Evolutionary conservation across 1,284 basidiomycete genomes (phyloP).

Genomic region (Quambalaria eucalypti): DNA sequence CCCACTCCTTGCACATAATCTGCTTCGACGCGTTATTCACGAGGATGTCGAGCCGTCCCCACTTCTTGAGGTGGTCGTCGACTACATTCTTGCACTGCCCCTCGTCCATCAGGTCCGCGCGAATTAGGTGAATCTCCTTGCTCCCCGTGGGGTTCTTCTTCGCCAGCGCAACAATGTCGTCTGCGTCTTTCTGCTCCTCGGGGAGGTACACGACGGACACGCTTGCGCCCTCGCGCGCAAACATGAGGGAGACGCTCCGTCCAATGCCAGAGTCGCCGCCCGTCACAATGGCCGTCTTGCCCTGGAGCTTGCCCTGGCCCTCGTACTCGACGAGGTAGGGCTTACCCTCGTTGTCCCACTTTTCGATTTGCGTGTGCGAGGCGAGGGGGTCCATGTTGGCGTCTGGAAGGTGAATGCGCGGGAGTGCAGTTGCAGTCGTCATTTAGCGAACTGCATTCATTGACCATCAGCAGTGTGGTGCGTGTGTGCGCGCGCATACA

Average conservation of each 20-base stretch:
- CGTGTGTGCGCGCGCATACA: too few species aligned
- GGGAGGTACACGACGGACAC: constrained; percentile 61
- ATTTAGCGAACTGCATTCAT: too few species aligned
- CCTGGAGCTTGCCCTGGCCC: constrained; percentile 53
- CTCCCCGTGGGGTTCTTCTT: constrained; percentile 25
- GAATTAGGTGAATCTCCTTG: constrained; percentile 50
- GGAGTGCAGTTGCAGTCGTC: too few species aligned
- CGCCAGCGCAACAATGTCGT: constrained; percentile 19
- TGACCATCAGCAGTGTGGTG: too few species aligned
- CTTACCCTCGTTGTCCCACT: constrained; percentile 57
- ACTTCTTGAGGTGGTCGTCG: constrained; percentile 52
- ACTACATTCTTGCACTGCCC: constrained; percentile 50
- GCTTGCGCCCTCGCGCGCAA: constrained; percentile 59
- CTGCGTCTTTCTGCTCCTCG: constrained; percentile 55
- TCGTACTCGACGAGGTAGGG: constrained; percentile 55
- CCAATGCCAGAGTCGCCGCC: constrained; percentile 59
- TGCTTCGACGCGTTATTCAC: constrained; percentile 63
- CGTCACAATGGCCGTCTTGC: constrained; percentile 58
- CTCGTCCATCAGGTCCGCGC: constrained; percentile 49
- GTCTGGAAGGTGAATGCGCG: not conserved
- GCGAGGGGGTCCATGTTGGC: constrained; percentile 49
- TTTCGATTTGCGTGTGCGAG: constrained; percentile 54
- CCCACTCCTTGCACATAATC: constrained; percentile 48
- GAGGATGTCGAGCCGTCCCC: constrained; percentile 23
- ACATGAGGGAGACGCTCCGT: constrained; percentile 56